Base-by-base conservation (phyloP, 2,329 filamentous ascomycete genomes). In the Bipolaris oryzae region DNA sequence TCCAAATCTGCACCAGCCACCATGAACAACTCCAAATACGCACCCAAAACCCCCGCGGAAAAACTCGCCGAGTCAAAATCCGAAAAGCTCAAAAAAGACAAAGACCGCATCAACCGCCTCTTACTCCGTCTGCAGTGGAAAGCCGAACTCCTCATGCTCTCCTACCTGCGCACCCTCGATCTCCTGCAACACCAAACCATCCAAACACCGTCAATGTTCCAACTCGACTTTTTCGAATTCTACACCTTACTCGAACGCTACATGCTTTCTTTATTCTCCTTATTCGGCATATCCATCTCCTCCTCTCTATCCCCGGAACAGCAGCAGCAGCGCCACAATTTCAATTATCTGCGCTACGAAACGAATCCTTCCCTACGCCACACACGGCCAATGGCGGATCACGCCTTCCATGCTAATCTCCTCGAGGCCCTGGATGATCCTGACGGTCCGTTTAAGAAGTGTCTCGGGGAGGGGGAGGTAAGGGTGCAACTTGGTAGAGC, bases 171-270 rank as follows among this genome's bases (percentile, higher is more conserved):
- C 13, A 71, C 72, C 2, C 49, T 70, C 11, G 68, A 71, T n/a
- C 64, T 73, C 3, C 39, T 69, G 7, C 60, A 62, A 3, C 28
- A 3, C 2, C 25, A 35, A 42, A 16, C 6, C 5, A 31, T 10
- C 33, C 5, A 55, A 54, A 67, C 52, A 63, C 53, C n/a, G 20
- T 66, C 72, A 15, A 90, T 90, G 81, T 91, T 91, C 79, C 91
- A 91, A 72, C 81, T 91, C 7, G 89, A 91, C 68, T 92, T 91
- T 61, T 87, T 89, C 74, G 89, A 92, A 68, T 91, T 88, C 73
- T 91, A 91, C 76, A 85, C 86, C 49, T 81, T 90, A 34, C 82
- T 91, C 6, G 89, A 92, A 75, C 85, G 89, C 28, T 88, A 87
- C 0, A 79, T 91, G 7, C 87, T 90, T 1, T 84, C 88, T 44